Evolutionary conservation across 148 eudicot species (phyloP), one percentile per base, ranked within the genome.

Genomic region (Beta vulgaris): DNA sequence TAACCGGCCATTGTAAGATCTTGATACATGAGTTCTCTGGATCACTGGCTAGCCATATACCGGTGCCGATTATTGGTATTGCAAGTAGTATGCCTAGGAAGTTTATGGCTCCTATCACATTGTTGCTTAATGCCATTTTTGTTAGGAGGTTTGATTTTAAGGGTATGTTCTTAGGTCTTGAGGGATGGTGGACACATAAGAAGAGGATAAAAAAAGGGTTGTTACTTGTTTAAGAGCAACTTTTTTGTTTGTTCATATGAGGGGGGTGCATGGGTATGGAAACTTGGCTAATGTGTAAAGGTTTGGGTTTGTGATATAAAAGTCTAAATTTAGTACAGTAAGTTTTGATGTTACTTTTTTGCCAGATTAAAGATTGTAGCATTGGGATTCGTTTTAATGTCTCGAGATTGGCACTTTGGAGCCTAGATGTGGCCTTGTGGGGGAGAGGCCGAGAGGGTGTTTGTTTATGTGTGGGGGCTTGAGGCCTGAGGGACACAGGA

Each of bases 1-100:
- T 91, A 26, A 93, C 87, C 0, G 98, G 98, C 91, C 93, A 88
- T 83, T 93, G 95, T 5, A 93, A 82, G 80, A 88, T 76, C 40
- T 83, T 87, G 4, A 91, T 85, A 15, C 98, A 91, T 0, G 91
- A 82, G 68, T 90, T 91, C 21, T 88, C 95, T 0, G 88, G 85
- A 72, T 87, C 77, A 5, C 81, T 86, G 5, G 91, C 73, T 23
- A 93, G 86, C 97, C 95, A 91, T 62, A 91, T 90, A 11, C 98
- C 98, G 8, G 90, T 74, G 1, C 91, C 95, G 64, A 93, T 87
- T 10, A 91, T 65, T 0, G 98, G 97, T 76, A 90, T 86, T 0
- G 97, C 87, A 34, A 93, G 88, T 57, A 93, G 84, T 87, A 88
- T 78, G 37, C 93, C 94, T 15, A 88, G 51, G 68, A 88, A 86